Evolutionary conservation across 2,329 filamentous ascomycete species (phyloP).

Genomic region (Neoscytalidium dimidiatum): DNA sequence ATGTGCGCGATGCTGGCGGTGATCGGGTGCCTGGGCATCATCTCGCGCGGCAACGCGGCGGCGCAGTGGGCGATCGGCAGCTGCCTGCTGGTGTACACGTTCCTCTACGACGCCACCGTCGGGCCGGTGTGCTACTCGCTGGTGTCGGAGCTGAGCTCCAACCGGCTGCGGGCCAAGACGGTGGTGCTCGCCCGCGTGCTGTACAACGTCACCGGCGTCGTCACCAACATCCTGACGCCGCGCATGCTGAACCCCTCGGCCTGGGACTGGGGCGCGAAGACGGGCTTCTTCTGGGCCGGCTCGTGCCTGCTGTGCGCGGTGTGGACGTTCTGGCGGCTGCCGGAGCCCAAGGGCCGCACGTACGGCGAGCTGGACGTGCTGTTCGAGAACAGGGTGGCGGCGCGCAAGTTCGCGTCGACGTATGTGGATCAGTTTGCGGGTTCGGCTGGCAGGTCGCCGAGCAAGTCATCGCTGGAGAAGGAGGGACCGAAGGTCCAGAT

Average conservation of each 20-base stretch:
- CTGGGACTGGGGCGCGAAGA: constrained; percentile 84
- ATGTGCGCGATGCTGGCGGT: constrained; percentile 68
- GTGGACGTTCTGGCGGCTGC: constrained; percentile 78
- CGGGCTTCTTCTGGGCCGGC: constrained; percentile 84
- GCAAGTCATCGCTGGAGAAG: background rate
- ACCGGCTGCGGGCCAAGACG: constrained; percentile 86
- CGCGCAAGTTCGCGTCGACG: constrained; percentile 27
- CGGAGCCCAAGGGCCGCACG: constrained; percentile 75
- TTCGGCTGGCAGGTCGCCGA: background rate
- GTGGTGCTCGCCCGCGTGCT: constrained; percentile 79
- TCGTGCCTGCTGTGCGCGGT: constrained; percentile 77
- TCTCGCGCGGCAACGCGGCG: constrained; percentile 49
- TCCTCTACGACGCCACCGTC: constrained; percentile 82
- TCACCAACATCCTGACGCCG: constrained; percentile 78
- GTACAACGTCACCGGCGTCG: constrained; percentile 73
- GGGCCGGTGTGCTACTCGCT: constrained; percentile 88
- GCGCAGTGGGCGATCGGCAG: constrained; percentile 46
- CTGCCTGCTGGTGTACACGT: constrained; percentile 44
- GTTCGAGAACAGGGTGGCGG: constrained; percentile 59
- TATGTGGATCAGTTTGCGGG: constrained; percentile 8
- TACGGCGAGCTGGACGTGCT: constrained; percentile 83
- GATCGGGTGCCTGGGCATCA: constrained; percentile 77
- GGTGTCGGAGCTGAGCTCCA: constrained; percentile 79
- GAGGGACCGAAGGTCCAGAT: background rate
- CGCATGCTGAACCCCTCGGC: constrained; percentile 85